A percentile compares a stretch with the other conserved stretches of the same genome.
phyloP scores from a whole-genome alignment of 1,139 yeast species.

The Kodamaea ohmeri region DNA sequence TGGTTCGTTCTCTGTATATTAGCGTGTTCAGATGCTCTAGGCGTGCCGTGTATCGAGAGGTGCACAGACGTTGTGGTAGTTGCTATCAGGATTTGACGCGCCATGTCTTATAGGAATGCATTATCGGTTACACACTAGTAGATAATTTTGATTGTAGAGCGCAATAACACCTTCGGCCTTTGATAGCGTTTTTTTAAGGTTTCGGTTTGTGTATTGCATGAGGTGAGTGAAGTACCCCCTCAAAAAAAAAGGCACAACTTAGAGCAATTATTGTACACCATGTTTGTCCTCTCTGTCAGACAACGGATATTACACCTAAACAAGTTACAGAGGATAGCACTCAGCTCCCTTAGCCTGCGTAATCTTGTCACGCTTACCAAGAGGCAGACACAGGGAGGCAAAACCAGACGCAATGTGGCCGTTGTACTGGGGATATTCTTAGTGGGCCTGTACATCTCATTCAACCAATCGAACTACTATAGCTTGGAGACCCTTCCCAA shows the following conservation, averaged over 20 bases:
- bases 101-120: slow-evolving; percentile 9
- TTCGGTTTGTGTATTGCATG: neutral
- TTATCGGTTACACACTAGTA: slow-evolving; percentile 4
- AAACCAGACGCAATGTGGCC: slow-evolving; percentile 35
- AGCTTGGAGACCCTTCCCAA: slow-evolving; percentile 37
- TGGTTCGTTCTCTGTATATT: slow-evolving; percentile 7
- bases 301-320: slow-evolving; percentile 31
- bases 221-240: neutral
- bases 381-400: slow-evolving; percentile 7
- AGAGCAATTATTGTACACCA: slow-evolving; percentile 16
- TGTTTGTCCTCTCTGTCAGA: slow-evolving; percentile 32
- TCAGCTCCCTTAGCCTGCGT: slow-evolving; percentile 11
- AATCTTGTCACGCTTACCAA: slow-evolving; percentile 8
- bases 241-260: slow-evolving; percentile 2
- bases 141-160: neutral
- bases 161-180: neutral
- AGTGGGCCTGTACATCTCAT: slow-evolving; percentile 45
- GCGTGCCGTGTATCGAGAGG: slow-evolving; percentile 52
- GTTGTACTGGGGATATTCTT: slow-evolving; percentile 44
- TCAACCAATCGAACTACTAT: slow-evolving; percentile 42
- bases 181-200: slow-evolving; percentile 1
- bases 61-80: slow-evolving; percentile 60
- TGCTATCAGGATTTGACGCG: slow-evolving; percentile 56
- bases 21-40: slow-evolving; percentile 47
- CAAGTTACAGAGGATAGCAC: slow-evolving; percentile 19